These are phyloP conservation scores for Ceratocystis harringtonii DNA, from an alignment of 2,329 filamentous ascomycete species.

Conservation along the genomic window DNA sequence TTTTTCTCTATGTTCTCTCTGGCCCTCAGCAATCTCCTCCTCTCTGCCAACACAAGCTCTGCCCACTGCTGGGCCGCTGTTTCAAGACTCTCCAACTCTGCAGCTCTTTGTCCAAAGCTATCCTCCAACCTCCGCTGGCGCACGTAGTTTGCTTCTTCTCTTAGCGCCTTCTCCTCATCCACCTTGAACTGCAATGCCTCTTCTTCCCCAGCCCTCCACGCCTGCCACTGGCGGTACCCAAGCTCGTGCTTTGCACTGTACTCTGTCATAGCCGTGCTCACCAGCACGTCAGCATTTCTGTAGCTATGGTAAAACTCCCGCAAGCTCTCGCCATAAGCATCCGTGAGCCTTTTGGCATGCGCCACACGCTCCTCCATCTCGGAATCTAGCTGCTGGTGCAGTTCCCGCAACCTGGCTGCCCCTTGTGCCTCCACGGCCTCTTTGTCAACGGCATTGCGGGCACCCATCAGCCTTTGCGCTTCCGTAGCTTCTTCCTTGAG, in stretches of 20 bases:
- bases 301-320: slow-evolving; percentile 10
- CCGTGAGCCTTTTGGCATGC: slow-evolving; percentile 31
- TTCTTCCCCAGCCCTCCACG: slow-evolving; percentile 29
- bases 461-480: slow-evolving; percentile 23
- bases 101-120: slow-evolving; percentile 13
- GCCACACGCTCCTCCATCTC: slow-evolving; percentile 30
- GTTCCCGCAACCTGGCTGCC: slow-evolving; percentile 23
- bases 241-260: slow-evolving; percentile 8
- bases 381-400: slow-evolving; percentile 25
- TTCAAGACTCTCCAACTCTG: slow-evolving; percentile 15
- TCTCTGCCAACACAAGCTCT: slow-evolving; percentile 7
- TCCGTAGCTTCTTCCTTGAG: slow-evolving; percentile 20
- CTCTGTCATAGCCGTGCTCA: slow-evolving; percentile 18
- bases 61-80: slow-evolving; percentile 14
- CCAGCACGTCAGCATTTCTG: slow-evolving; percentile 25
- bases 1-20: slow-evolving; percentile 5
- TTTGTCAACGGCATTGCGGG: slow-evolving; percentile 25
- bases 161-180: slow-evolving; percentile 23
- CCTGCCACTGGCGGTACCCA: slow-evolving; percentile 28
- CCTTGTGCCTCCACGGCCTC: slow-evolving; percentile 22
- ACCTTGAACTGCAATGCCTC: slow-evolving; percentile 22
- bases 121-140: not conserved
- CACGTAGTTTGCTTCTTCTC: slow-evolving; percentile 1
- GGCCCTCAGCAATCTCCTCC: slow-evolving; percentile 3
- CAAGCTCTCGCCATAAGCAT: slow-evolving; percentile 30